Conservation (phyloP, 768 basidiomycete genomes). For the Pisolithus marmoratus region DNA sequence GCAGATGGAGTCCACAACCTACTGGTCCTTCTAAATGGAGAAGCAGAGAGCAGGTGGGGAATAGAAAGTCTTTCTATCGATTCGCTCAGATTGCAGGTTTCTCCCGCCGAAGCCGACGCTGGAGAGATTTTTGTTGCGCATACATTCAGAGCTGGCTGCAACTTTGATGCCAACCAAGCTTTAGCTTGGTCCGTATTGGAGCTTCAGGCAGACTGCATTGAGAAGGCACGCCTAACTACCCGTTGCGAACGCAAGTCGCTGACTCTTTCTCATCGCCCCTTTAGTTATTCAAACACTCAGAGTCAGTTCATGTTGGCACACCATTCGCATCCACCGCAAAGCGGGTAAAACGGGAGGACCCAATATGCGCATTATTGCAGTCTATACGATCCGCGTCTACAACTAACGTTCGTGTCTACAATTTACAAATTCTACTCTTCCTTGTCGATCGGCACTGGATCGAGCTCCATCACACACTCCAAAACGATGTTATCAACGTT, state of each 20-base stretch:
- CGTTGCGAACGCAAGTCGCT: conserved; percentile 1
- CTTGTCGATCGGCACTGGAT: conserved; percentile 76
- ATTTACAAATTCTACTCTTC: conserved; percentile 79
- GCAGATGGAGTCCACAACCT: conserved; percentile 45
- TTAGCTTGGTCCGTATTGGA: conserved; percentile 76
- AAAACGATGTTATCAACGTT: conserved; percentile 46
- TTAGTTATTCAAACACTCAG: conserved; percentile 61
- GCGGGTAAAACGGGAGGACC: conserved; percentile 51
- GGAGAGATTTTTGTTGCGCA: conserved; percentile 48
- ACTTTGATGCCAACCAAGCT: conserved; percentile 66
- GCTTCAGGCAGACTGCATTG: conserved; percentile 73
- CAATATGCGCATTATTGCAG: conserved; percentile 50
- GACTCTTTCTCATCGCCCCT: conserved; percentile 1
- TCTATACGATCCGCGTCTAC: conserved; percentile 35
- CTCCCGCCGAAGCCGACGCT: conserved; percentile 13
- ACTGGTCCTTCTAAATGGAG: conserved; percentile 52
- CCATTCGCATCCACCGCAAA: conserved; percentile 38
- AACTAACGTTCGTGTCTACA: conserved; percentile 37
- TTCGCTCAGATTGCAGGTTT: conserved; percentile 50
- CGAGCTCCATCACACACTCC: conserved; percentile 52
- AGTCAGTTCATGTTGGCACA: conserved; percentile 42
- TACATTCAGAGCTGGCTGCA: conserved; percentile 69
- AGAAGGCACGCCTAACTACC: conserved; percentile 41
- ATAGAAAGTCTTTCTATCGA: conserved; percentile 62
- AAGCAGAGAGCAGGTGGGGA: conserved; percentile 61